Base-by-base conservation (phyloP, 2,329 filamentous ascomycete genomes). In the Botrytis hyacinthi region DNA sequence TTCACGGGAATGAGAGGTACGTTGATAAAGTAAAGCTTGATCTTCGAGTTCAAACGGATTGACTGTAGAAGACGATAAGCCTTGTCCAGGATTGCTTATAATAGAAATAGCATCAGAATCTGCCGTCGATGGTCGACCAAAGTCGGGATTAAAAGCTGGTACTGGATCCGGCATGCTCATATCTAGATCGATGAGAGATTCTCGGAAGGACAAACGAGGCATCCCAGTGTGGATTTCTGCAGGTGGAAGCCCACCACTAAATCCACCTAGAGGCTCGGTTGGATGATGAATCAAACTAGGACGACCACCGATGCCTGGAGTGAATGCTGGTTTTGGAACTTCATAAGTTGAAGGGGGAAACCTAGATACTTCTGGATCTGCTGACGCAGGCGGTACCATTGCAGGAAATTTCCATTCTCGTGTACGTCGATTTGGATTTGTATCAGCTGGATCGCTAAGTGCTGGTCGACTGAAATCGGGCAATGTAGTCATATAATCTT, bases 31-130 rank as follows among this genome's bases (percentile, higher is more conserved):
- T 1, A 88, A 90, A 1, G 87, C 83, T 76, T 90, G 89, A n/a
- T 87, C 86, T 79, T 91, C 89, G 5, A 91, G 83, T 72, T 90
- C 88, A 73, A 91, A 91, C 0, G 89, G 88, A 76, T 89, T 88
- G 2, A 83, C 85, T 20, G 85, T 83, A 40, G 87, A 85, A 46
- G 87, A 80, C 73, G 90, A 87, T 0, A 88, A 75, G 66, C 87
- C 88, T 16, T 85, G 84, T 22, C 89, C 82, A 0, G 89, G 90
- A 78, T 77, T 77, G 69, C 88, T 88, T 12, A 85, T 84, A 18
- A 89, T 82, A 0, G 89, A 91, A 79, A 76, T 77, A 26, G 75
- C 76, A 73, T 80, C 80, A 8, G 79, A 80, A 59, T 77, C 77
- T 12, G 79, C 78, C 1, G 80, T 81, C 29, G 79, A 80, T 40